Evolutionary conservation across 768 basidiomycete genomes (phyloP).

Genomic region (Boletus rubescentipes): DNA sequence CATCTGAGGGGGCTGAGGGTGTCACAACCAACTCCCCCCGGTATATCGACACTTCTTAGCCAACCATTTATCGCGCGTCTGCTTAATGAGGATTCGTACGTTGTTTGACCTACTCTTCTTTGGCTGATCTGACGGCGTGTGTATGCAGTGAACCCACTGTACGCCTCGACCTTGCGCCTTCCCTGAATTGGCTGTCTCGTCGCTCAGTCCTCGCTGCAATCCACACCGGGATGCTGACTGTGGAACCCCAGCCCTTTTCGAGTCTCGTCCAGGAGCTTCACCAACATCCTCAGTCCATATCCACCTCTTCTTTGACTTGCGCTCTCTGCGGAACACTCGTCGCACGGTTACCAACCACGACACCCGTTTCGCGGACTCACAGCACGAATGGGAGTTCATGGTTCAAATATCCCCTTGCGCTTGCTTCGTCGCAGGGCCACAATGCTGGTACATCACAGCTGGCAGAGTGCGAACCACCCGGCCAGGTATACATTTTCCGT

Average conservation of each 20-base stretch:
- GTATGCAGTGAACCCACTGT: slow-evolving; percentile 75
- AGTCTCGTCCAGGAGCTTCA: slow-evolving; percentile 57
- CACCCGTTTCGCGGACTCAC: slow-evolving; percentile 32
- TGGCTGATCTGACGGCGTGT: slow-evolving; percentile 8
- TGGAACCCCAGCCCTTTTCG: slow-evolving; percentile 78
- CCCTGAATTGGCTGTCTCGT: slow-evolving; percentile 91
- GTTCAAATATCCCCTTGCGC: slow-evolving; percentile 52
- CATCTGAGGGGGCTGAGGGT: slow-evolving; percentile 72
- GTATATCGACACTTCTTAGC: slow-evolving; percentile 69
- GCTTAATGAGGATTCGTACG: slow-evolving; percentile 81
- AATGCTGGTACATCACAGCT: slow-evolving; percentile 31
- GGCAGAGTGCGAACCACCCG: slow-evolving; percentile 30
- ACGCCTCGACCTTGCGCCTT: slow-evolving; percentile 90
- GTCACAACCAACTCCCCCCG: slow-evolving; percentile 58
- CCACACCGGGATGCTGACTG: slow-evolving; percentile 78
- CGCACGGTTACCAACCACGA: slow-evolving; percentile 44
- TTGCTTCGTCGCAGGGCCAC: slow-evolving; percentile 30
- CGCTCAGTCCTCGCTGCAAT: slow-evolving; percentile 83
- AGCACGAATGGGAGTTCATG: slow-evolving; percentile 53
- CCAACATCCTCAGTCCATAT: slow-evolving; percentile 43
- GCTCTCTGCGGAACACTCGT: slow-evolving; percentile 70
- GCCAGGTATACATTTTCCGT: slow-evolving; percentile 69
- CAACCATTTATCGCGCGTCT: slow-evolving; percentile 79
- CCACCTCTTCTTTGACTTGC: slow-evolving; percentile 56
- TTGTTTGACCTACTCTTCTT: slow-evolving; percentile 22